Percentiles rank a stretch among this genome's conserved stretches.
phyloP scores from a whole-genome alignment of 306 rosid species.

The Hippophae tibetana region DNA sequence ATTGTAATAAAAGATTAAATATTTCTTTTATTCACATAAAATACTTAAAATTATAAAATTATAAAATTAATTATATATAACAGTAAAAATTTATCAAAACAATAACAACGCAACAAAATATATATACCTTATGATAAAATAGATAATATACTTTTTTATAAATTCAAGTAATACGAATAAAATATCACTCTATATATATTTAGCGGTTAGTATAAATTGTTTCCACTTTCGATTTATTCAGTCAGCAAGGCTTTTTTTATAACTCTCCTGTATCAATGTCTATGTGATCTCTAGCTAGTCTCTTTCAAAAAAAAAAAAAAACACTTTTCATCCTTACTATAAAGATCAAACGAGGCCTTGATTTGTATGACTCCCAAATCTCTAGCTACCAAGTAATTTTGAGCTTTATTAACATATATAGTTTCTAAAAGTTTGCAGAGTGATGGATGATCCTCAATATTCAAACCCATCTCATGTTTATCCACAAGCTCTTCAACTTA shows the following conservation, averaged over 20 bases:
- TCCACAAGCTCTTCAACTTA: conserved; percentile 69
- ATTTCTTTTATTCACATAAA: no score
- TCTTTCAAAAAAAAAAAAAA: background rate
- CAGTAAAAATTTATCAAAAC: no score
- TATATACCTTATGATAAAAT: no score
- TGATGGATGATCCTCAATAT: conserved; percentile 48
- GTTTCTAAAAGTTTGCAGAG: background rate
- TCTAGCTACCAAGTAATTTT: background rate
- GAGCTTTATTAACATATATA: background rate
- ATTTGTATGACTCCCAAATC: background rate
- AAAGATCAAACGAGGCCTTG: background rate
- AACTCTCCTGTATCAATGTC: background rate
- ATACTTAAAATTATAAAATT: no score
- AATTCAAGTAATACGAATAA: background rate
- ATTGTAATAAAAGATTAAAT: no score
- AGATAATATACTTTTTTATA: background rate
- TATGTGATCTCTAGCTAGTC: background rate
- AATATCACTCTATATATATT: background rate
- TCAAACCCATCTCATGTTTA: conserved; percentile 49
- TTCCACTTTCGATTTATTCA: background rate
- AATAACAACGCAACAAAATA: no score
- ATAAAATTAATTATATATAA: no score
- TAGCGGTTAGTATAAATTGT: background rate
- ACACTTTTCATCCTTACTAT: background rate
- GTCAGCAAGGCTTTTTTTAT: background rate